These are phyloP conservation scores for Mycena olivaceomarginata DNA, from an alignment of 768 basidiomycete species.

Conservation along the genomic window DNA sequence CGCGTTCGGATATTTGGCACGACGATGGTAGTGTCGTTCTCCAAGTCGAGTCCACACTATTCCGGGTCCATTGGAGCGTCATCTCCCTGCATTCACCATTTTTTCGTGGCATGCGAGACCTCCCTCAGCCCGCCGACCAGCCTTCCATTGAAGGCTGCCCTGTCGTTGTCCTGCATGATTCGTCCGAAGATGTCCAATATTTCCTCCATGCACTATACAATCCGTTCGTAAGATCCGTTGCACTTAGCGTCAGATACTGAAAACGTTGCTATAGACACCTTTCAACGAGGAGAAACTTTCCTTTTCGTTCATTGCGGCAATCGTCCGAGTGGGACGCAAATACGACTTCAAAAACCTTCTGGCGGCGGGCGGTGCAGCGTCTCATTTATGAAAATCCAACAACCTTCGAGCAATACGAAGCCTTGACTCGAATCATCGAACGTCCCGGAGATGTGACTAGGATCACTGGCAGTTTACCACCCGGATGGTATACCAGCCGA, in stretches of 20 bases:
- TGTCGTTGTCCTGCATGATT: conserved; percentile 36
- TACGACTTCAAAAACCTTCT: conserved; percentile 29
- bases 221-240: conserved; percentile 7
- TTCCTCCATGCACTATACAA: conserved; percentile 41
- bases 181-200: conserved; percentile 32
- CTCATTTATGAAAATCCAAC: conserved; percentile 22
- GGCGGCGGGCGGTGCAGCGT: conserved; percentile 15
- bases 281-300: not conserved
- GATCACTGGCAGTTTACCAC: too few species aligned
- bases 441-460: too few species aligned
- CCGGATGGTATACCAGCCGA: not conserved
- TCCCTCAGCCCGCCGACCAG: conserved; percentile 18
- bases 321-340: conserved; percentile 27
- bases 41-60: conserved; percentile 46
- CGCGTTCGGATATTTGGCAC: conserved; percentile 48
- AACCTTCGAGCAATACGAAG: not conserved
- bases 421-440: not conserved
- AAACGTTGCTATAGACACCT: not conserved
- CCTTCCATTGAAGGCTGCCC: conserved; percentile 38
- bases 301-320: conserved; percentile 13
- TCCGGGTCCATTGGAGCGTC: conserved; percentile 56
- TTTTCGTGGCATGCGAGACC: conserved; percentile 51
- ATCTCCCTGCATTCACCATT: conserved; percentile 52
- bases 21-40: conserved; percentile 56
- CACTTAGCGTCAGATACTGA: not conserved